A percentile compares a stretch with the other conserved stretches of the same genome.
These are phyloP conservation scores for Fusarium udum DNA, from an alignment of 2,329 filamentous ascomycete genomes.

Conservation along the genomic window DNA sequence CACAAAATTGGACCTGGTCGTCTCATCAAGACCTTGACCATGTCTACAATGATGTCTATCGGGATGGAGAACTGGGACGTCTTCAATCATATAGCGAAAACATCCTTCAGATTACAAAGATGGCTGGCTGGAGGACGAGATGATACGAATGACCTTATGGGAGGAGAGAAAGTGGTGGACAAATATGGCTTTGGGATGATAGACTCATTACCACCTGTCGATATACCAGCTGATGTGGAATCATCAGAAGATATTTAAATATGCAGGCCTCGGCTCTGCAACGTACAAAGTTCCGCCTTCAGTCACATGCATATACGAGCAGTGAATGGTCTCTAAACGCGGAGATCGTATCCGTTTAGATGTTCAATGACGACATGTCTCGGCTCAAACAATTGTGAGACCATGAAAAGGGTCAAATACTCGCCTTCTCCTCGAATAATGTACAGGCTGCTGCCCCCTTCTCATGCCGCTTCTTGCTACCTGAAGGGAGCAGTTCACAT, in stretches of 20 bases:
- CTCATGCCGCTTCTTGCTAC: not conserved
- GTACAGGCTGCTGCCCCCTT: not conserved
- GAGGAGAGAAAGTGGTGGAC: constrained; percentile 41
- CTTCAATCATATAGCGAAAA: constrained; percentile 49
- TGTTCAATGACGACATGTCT: constrained; percentile 40
- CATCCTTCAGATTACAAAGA: constrained; percentile 52
- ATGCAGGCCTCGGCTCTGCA: not conserved
- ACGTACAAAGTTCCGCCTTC: not conserved
- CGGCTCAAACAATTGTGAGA: constrained; percentile 16
- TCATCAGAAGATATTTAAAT: not conserved
- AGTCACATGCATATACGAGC: not conserved
- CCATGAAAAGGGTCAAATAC: constrained; percentile 21
- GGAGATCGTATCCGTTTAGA: not conserved
- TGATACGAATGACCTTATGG: constrained; percentile 34
- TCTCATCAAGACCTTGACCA: constrained; percentile 58
- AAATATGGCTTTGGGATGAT: constrained; percentile 41
- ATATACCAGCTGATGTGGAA: constrained; percentile 25
- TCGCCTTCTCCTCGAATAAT: not conserved
- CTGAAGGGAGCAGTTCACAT: not conserved
- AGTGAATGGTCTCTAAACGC: not conserved
- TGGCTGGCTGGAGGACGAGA: constrained; percentile 51
- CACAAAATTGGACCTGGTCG: constrained; percentile 53
- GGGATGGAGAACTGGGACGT: constrained; percentile 61
- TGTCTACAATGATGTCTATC: constrained; percentile 55
- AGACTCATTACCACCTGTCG: constrained; percentile 28